Evolutionary conservation across 148 eudicot species (phyloP), one percentile per base, ranked within the genome.

Genomic region (Dysphania ambrosioides): DNA sequence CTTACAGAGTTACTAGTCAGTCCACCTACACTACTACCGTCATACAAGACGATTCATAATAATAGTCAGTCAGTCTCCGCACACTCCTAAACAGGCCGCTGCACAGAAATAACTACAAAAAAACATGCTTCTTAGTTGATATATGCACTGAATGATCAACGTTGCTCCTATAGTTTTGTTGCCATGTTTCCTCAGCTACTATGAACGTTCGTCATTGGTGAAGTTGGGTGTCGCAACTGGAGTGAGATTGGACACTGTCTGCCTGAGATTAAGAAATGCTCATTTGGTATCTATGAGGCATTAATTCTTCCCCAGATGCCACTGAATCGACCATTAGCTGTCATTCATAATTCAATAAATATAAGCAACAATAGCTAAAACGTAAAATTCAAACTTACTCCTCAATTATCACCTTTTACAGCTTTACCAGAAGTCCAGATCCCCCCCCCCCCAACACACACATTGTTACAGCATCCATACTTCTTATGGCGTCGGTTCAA

Each of bases 301-400:
- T 88, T 65, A 86, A 75, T 70, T 84, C 88, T 16, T 84, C 84
- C 23, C 82, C 86, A 7, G 59, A 58, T 0, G 75, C 26, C 38
- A 84, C 80, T 24, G 67, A n/a, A 47, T 78, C 74, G 61, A 9
- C 67, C 87, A 88, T 84, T 73, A 84, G 40, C 88, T 86, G 79
- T 69, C 23, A n/a, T n/a, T 72, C 24, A 51, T 21, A 64, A 44
- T 49, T 27, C 38, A 77, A 55, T 11, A 12, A 40, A 70, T 27
- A 58, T 32, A 24, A 71, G 30, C 36, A 70, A 31, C 32, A 21
- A 68, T 26, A 38, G 29, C 29, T n/a, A 24, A 32, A 16, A 15
- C 11, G 40, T 16, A 21, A 40, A 21, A 40, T 11, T 7, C n/a
- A n/a, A 1, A 16, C n/a, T n/a, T n/a, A 6, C 15, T 36, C 5